A percentile compares a stretch with the other conserved stretches of the same genome.
Conservation (phyloP, 257 asterid genomes). For the Thymus quinquecostatus region DNA sequence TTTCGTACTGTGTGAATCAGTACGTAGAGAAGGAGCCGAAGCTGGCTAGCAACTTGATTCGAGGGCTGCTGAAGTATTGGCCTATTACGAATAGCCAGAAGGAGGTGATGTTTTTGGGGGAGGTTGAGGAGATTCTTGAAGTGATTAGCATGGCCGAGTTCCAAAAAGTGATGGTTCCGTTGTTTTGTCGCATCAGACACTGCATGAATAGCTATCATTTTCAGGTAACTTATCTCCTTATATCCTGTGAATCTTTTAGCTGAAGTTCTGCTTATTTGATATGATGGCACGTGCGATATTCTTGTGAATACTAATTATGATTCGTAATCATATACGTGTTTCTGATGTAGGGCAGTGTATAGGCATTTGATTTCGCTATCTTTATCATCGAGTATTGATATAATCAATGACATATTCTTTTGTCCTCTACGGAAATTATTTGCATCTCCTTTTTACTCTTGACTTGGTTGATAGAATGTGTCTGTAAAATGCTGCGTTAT, state of each 20-base stretch:
- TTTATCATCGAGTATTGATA: background rate
- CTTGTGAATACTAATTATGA: background rate
- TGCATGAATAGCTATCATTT: conserved; percentile 78
- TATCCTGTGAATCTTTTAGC: background rate
- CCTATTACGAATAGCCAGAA: conserved; percentile 83
- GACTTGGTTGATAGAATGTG: conserved; percentile 1
- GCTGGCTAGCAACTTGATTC: conserved; percentile 62
- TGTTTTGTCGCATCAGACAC: conserved; percentile 66
- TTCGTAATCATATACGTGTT: background rate
- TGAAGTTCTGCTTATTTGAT: conserved; percentile 8
- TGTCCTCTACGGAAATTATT: background rate
- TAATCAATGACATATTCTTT: background rate
- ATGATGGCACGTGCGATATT: conserved; percentile 13
- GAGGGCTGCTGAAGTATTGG: conserved; percentile 84
- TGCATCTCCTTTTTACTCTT: background rate
- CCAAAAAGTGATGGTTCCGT: conserved; percentile 75
- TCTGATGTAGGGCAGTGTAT: conserved; percentile 4
- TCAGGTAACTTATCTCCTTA: conserved; percentile 57
- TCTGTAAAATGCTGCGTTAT: background rate
- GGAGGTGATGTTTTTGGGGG: conserved; percentile 91
- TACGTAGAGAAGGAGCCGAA: conserved; percentile 84
- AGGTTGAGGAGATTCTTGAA: conserved; percentile 84
- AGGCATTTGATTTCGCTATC: background rate
- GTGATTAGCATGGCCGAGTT: conserved; percentile 68
- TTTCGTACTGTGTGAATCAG: conserved; percentile 73